Base-by-base conservation (phyloP, 495 filamentous ascomycete genomes). In the Aspergillus carlsbadensis region DNA sequence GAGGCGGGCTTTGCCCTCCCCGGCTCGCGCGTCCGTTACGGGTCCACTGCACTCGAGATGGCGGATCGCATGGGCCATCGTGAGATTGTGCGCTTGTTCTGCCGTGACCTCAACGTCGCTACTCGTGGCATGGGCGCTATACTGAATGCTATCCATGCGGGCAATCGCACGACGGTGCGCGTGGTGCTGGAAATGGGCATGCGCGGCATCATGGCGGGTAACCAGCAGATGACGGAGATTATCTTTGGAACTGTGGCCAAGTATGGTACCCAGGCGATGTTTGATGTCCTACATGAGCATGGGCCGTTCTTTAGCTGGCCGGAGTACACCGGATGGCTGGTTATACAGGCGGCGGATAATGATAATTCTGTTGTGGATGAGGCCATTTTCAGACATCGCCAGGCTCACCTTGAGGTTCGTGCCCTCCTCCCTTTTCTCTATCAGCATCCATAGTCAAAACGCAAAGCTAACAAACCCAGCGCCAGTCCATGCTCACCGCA, bases 231-330 rank as follows among this genome's bases (percentile, higher is more conserved):
- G 34, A 50, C 36, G 33, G 34, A 18, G 18, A 26, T 50, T 29
- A 20, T 42, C 22, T 52, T 31, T 17, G 49, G 49, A 2, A 15
- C 8, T 5, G 21, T 15, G 11, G 40, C 36, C 37, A 37, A 33
- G 24, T 20, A 52, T 29, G 49, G 49, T 1, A 39, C 18, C 15
- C 17, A 34, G 2, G 18, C 11, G 7, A 50, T 50, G 34, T 10
- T 50, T 1, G 34, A 50, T 26, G 37, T 34, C 8, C 33, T 50
- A 0, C 14, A 13, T 20, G 34, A 35, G 10, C 8, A 39, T 15
- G 47, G 34, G 10, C 47, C 47, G 2, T 39, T 10, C 17, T 50
- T 50, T 14, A 50, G 34, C 34, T 50, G 47, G 47, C 36, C n/a
- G 13, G 47, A 33, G 3, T 50, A 50, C 13, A 22, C 26, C 26